Evolutionary conservation across 1,139 yeast genomes (phyloP), one percentile per base, ranked within the genome.

Genomic region (Kodamaea suecica): DNA sequence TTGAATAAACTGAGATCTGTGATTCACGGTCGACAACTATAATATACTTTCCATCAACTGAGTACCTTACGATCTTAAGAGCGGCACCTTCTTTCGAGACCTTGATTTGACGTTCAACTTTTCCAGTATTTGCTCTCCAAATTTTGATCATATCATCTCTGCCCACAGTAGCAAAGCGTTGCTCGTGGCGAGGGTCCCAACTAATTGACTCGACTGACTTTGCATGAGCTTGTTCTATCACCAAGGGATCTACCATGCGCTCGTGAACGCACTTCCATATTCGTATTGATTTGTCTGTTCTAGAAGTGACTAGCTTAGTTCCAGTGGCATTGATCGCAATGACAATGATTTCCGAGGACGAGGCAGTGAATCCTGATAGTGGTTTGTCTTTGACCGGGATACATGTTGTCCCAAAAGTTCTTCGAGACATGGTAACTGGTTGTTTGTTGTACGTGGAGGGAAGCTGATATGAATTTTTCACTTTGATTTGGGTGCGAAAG

Each of bases 171-270:
- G 78, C 84, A 41, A 84, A 63, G 17, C 70, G 58, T 29, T 61
- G 63, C 16, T 74, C 76, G 31, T 70, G 65, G 11, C 51, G 51
- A 0, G 88, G 84, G 39, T 78, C 70, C 88, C 92, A 84, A 2
- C 76, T 54, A 2, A 84, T 45, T 11, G 70, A 53, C 31, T 72
- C 74, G 2, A 78, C 75, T 2, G 76, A 59, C 38, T 61, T 63
- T 2, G 58, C 61, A 41, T 75, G 80, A 1, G 78, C 65, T 23
- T 60, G 57, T 16, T 64, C 73, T 2, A 74, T 64, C 2, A 63
- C 55, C 12, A 65, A 55, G 0, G 72, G 63, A 4, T 63, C 65
- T 3, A 51, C 39, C 17, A 62, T 44, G 14, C 55, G 43, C 16
- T 61, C 70, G 17, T 51, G 57, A 2, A 43, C 32, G 30, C 59